Evolutionary conservation across 2,329 filamentous ascomycete species (phyloP).

Genomic region (Endocalyx cinctus): DNA sequence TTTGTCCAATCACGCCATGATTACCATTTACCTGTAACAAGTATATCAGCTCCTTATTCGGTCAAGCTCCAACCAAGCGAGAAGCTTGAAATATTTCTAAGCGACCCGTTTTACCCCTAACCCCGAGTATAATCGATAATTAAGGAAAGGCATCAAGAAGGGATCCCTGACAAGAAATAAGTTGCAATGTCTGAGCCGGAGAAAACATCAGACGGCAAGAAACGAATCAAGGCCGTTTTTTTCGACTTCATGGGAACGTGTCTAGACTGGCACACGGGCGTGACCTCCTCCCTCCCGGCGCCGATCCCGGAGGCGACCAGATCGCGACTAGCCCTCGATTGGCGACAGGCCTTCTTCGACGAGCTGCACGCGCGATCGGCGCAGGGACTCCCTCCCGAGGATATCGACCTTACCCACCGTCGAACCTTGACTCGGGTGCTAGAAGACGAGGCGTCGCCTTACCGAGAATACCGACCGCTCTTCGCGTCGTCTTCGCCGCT

Average conservation of each 20-base stretch:
- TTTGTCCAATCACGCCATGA: too few relatives aligned
- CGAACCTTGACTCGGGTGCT: slow-evolving; percentile 28
- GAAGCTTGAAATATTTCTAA: too few relatives aligned
- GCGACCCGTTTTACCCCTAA: too few relatives aligned
- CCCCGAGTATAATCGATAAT: too few relatives aligned
- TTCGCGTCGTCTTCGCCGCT: slow-evolving; percentile 2
- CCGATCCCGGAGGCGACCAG: slow-evolving; percentile 24
- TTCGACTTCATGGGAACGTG: slow-evolving; percentile 58
- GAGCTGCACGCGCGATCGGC: slow-evolving; percentile 35
- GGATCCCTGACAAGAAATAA: too few relatives aligned
- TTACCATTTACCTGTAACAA: too few relatives aligned
- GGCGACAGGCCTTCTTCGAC: slow-evolving; percentile 46
- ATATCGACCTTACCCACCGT: slow-evolving; percentile 47
- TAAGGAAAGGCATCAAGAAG: too few relatives aligned
- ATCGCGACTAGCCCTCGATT: slow-evolving; percentile 42
- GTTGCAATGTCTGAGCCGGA: too few relatives aligned
- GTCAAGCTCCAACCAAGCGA: too few relatives aligned
- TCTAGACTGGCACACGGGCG: slow-evolving; percentile 47
- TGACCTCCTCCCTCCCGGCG: slow-evolving; percentile 31
- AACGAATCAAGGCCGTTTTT: slow-evolving; percentile 40
- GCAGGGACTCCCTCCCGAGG: slow-evolving; percentile 33
- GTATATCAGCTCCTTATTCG: too few relatives aligned
- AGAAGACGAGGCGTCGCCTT: slow-evolving; percentile 30
- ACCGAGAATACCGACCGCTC: slow-evolving; percentile 10
- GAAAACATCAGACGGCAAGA: too few relatives aligned